Evolutionary conservation across 495 filamentous ascomycete genomes (phyloP).

Genomic region (Neurospora sp.): DNA sequence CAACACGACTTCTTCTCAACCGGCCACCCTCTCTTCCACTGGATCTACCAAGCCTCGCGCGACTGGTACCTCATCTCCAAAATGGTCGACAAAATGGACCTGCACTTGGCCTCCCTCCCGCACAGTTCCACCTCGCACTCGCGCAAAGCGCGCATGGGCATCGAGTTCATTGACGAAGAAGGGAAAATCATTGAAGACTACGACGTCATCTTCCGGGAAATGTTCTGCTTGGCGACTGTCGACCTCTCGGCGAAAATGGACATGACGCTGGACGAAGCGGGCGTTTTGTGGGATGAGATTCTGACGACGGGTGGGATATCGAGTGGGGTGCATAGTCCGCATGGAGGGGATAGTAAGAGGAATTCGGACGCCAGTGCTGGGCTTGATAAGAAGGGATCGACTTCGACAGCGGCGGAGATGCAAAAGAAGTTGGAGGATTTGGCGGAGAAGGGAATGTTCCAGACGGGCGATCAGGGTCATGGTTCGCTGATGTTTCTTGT

Average conservation of each 20-base stretch:
- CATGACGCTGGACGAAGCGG: conserved; percentile 50
- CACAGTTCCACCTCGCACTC: conserved; percentile 11
- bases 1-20: conserved; percentile 69
- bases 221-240: conserved; percentile 73
- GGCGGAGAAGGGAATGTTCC: conserved; percentile 21
- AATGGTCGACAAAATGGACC: conserved; percentile 59
- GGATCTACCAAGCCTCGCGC: conserved; percentile 71
- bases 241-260: conserved; percentile 58
- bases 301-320: conserved; percentile 44
- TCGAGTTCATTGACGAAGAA: conserved; percentile 28
- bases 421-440: conserved; percentile 5
- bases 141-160: conserved; percentile 14
- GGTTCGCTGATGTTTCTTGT: conserved; percentile 77
- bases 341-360: not conserved
- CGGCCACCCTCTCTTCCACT: conserved; percentile 72
- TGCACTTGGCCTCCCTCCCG: conserved; percentile 39
- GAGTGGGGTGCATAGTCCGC: not conserved
- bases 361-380: not conserved
- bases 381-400: not conserved
- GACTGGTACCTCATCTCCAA: conserved; percentile 62
- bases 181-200: conserved; percentile 51
- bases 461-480: conserved; percentile 35
- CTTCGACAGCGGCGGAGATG: not conserved
- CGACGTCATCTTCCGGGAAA: conserved; percentile 69
- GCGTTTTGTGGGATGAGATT: conserved; percentile 71